A percentile compares a stretch with the other conserved stretches of the same genome.
phyloP scores from a whole-genome alignment of 129 eudicot species.

The Flaveria sonorensis region DNA sequence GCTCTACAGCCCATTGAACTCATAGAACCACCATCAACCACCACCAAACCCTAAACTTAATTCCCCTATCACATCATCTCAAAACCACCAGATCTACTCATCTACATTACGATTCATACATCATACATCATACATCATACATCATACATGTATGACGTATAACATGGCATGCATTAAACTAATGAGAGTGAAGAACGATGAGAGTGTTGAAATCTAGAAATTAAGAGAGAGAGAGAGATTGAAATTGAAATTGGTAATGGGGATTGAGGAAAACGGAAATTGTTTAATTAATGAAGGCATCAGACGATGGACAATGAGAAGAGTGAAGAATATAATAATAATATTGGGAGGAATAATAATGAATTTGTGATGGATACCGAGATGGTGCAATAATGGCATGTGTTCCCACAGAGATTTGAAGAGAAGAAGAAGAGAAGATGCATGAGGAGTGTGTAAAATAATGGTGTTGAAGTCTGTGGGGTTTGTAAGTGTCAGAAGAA shows the following conservation, averaged over 20 bases:
- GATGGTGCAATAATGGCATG: conserved; percentile 30
- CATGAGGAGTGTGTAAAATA: background rate
- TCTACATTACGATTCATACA: no score
- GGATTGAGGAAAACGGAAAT: conserved; percentile 19
- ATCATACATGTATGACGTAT: no score
- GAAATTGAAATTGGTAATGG: background rate
- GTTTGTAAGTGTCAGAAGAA: conserved; percentile 22
- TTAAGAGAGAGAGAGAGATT: background rate
- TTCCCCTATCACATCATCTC: conserved; percentile 14
- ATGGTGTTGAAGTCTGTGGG: conserved; percentile 8
- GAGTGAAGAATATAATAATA: no score
- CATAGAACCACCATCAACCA: conserved; percentile 8
- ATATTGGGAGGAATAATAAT: conserved; percentile 8
- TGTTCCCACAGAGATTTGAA: conserved; percentile 31
- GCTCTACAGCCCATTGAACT: conserved; percentile 67
- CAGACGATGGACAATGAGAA: background rate
- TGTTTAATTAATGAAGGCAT: background rate
- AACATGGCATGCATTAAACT: conserved; percentile 22
- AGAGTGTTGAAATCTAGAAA: conserved; percentile 13
- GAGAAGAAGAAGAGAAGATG: conserved; percentile 21
- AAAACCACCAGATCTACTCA: no score
- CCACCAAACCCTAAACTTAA: conserved; percentile 36
- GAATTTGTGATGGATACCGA: conserved; percentile 8
- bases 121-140: no score
- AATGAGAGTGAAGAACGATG: conserved; percentile 13